Conservation (phyloP, 1,139 yeast species). For the Candida glucosophila region DNA sequence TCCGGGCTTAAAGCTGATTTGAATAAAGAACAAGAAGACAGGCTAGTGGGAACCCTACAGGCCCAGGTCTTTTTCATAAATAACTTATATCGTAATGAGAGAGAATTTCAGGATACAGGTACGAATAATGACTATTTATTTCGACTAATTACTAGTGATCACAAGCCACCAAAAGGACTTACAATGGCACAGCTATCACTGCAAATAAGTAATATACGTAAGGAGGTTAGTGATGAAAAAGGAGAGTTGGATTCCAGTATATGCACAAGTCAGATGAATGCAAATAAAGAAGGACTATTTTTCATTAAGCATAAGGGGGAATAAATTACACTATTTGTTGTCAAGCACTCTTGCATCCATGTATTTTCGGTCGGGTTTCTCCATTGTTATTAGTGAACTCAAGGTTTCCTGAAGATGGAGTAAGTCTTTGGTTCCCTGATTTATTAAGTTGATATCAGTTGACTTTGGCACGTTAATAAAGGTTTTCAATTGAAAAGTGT, state of each 20-base stretch:
- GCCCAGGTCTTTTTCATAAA: conserved; percentile 40
- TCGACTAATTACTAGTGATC: conserved; percentile 29
- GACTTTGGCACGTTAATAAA: conserved; percentile 62
- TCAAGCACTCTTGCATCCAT: conserved; percentile 64
- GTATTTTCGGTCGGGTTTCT: conserved; percentile 66
- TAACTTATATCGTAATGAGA: conserved; percentile 25
- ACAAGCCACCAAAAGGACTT: conserved; percentile 14
- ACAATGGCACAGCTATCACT: conserved; percentile 14
- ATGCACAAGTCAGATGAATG: conserved; percentile 2
- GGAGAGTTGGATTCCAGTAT: conserved; percentile 17
- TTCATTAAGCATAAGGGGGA: too few species aligned
- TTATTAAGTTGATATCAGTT: conserved; percentile 69
- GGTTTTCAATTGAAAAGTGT: conserved; percentile 54
- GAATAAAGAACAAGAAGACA: conserved; percentile 13
- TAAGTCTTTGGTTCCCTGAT: conserved; percentile 56
- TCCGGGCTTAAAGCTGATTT: conserved; percentile 35
- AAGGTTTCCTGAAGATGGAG: conserved; percentile 55
- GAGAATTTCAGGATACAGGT: conserved; percentile 5
- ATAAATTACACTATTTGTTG: conserved; percentile 2
- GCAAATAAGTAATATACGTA: conserved; percentile 13
- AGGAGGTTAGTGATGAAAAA: conserved; percentile 14
- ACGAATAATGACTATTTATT: conserved; percentile 18
- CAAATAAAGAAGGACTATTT: conserved; percentile 4
- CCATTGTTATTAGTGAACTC: conserved; percentile 57
- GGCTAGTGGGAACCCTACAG: conserved; percentile 23